Evolutionary conservation across 2,329 filamentous ascomycete species (phyloP), one percentile per base, ranked within the genome.

Genomic region (Verticillium nubilum): DNA sequence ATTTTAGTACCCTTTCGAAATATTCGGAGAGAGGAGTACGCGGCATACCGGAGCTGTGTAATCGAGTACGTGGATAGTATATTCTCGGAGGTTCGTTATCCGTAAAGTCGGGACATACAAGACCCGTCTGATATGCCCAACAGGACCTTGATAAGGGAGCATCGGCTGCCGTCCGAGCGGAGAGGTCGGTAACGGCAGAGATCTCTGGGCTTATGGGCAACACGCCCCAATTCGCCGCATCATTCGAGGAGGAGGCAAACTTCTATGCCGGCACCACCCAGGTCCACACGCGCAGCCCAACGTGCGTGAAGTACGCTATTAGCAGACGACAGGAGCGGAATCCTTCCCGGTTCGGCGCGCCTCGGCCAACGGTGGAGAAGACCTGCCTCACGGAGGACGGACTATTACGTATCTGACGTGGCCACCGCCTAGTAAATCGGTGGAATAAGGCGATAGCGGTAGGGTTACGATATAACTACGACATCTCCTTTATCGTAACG

Each of bases 381-480:
- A 47, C 37, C 17, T 15, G 13, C 4, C 50, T 62, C 13, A 60
- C 58, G 27, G 53, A 35, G 15, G 58, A 58, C 29, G 58, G 58
- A 2, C 13, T 62, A 23, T 47, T 62, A 2, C 23, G 33, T 19
- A 52, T 61, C 4, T 31, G 33, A 15, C 23, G 59, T 27, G 37
- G 23, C 17, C 54, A 61, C 42, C 3, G n/a, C 25, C 31, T 62
- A 33, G 56, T 60, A 9, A 62, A 62, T 37, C 60, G 58, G 13
- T 62, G 54, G 31, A 62, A 62, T n/a, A 59, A 58, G 56, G 54
- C 54, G 13, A 60, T 62, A 15, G 60, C 60, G 4, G 26, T 62
- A 10, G 60, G 60, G 19, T 37, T 62, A 25, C 60, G 58, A 10
- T 58, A 59, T 28, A 61, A 57, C 52, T 26, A 52, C 47, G 57